These are phyloP conservation scores for Allium fistulosum DNA, from an alignment of 106 monocot genomes.

Conservation along the genomic window DNA sequence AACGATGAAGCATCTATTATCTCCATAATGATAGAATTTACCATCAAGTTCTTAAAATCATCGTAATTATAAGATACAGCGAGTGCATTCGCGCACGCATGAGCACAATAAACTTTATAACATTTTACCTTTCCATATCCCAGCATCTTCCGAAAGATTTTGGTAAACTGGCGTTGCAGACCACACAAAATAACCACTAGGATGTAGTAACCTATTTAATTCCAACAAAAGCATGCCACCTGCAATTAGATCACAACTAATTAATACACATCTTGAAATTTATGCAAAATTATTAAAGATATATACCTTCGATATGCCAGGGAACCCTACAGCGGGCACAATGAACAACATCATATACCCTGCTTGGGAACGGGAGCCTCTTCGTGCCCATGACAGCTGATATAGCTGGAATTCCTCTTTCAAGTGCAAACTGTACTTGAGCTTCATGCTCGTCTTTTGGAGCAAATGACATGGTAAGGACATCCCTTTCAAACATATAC, in stretches of 20 bases:
- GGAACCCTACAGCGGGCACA: slow-evolving; percentile 94
- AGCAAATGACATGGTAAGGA: slow-evolving; percentile 89
- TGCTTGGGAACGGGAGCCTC: slow-evolving; percentile 78
- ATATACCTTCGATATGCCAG: slow-evolving; percentile 91
- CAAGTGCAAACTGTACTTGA: slow-evolving; percentile 91
- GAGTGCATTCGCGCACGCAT: too few species aligned
- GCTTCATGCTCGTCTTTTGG: slow-evolving; percentile 98
- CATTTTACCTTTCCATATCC: slow-evolving; percentile 66
- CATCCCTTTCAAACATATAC: slow-evolving; percentile 71
- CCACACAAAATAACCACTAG: slow-evolving; percentile 92
- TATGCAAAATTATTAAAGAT: background rate
- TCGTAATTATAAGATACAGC: too few species aligned
- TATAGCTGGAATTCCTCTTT: slow-evolving; percentile 91
- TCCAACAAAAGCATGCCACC: slow-evolving; percentile 90
- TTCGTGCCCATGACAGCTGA: slow-evolving; percentile 92
- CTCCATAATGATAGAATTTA: too few species aligned
- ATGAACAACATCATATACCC: slow-evolving; percentile 79
- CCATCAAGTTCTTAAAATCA: too few species aligned
- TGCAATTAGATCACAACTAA: slow-evolving; percentile 15
- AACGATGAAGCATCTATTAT: too few species aligned
- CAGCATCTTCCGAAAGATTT: slow-evolving; percentile 55
- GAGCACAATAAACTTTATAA: too few species aligned
- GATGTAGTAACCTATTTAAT: slow-evolving; percentile 69
- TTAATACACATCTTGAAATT: background rate
- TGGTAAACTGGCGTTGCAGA: slow-evolving; percentile 89